Base-by-base conservation (phyloP, 2,329 filamentous ascomycete species). In the Epichloe sp. region DNA sequence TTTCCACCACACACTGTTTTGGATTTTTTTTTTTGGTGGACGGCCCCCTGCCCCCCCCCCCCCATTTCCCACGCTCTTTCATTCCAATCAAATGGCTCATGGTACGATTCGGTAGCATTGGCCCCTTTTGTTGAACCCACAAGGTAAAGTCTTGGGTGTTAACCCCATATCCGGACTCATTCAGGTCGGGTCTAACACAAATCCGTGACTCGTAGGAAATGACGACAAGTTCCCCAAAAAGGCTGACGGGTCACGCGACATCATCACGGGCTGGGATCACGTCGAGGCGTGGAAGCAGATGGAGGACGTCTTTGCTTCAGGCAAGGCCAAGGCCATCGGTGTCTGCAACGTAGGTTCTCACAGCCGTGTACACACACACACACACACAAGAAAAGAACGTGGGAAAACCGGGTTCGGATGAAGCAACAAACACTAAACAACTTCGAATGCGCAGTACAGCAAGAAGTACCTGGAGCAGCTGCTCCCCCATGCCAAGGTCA, bases 41-140 rank as follows among this genome's bases (percentile, higher is more conserved):
- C n/a, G n/a, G n/a, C n/a, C n/a, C n/a, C n/a, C n/a, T n/a, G n/a
- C n/a, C n/a, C n/a, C n/a, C n/a, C n/a, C 5, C 15, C 5, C 1
- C 2, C 14, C 15, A 3, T 38, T 38, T 38, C 2, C 5, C 12
- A 5, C 36, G 15, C 15, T 38, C 15, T 38, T n/a, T 3, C 12
- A 38, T 15, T 6, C 36, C 36, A 3, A 31, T 11, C 26, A 11
- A 31, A 31, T 38, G 12, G 36, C 36, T 38, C 36, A 38, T 38
- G 12, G 15, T 38, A n/a, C 15, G 12, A 14, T n/a, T 15, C n/a
- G 4, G n/a, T 47, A 74, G 72, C 88, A 95, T 71, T 93, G 87
- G 86, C 85, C 86, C 5, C 71, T 88, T 44, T 80, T 85, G 47
- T 83, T 90, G 80, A 91, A 90, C 70, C 84, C 85, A 7, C 77